These are phyloP conservation scores for Backusella australiensis DNA, from an alignment of 192 early-diverging fungal genomes.

Conservation along the genomic window DNA sequence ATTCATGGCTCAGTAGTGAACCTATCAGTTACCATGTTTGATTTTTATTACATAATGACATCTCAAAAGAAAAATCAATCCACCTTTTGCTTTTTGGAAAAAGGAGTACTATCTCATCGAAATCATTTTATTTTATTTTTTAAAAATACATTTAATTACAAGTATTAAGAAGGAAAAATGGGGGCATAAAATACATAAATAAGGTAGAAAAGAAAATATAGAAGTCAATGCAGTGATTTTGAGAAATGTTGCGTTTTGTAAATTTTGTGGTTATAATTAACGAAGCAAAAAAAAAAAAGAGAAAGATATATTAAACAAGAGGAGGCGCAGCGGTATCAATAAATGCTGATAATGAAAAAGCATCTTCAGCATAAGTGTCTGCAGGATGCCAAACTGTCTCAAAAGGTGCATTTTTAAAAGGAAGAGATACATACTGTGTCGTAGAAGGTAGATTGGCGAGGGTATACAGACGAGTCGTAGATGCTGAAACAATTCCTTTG, in stretches of 20 bases:
- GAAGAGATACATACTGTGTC: conserved; percentile 13
- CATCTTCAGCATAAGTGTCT: background rate
- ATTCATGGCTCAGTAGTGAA: background rate
- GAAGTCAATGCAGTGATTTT: background rate
- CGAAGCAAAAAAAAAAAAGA: background rate
- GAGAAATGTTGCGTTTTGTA: background rate
- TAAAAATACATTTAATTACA: background rate
- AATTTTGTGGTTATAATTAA: background rate
- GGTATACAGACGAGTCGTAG: conserved; percentile 31
- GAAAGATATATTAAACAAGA: background rate
- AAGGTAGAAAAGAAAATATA: background rate
- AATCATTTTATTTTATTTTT: background rate
- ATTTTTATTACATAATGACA: background rate
- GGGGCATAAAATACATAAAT: background rate
- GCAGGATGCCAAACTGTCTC: background rate
- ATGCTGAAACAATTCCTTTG: conserved; percentile 26
- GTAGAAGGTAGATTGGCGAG: conserved; percentile 27
- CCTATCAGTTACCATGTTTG: background rate
- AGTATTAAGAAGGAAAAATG: background rate
- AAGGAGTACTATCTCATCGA: background rate
- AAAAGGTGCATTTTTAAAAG: conserved; percentile 26
- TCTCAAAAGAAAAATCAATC: background rate
- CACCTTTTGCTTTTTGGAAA: too few species aligned
- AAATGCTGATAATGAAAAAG: background rate
- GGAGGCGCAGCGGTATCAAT: conserved; percentile 1